Evolutionary conservation across 345 rosid species (phyloP).

Genomic region (Rhodomyrtus tomentosa): DNA sequence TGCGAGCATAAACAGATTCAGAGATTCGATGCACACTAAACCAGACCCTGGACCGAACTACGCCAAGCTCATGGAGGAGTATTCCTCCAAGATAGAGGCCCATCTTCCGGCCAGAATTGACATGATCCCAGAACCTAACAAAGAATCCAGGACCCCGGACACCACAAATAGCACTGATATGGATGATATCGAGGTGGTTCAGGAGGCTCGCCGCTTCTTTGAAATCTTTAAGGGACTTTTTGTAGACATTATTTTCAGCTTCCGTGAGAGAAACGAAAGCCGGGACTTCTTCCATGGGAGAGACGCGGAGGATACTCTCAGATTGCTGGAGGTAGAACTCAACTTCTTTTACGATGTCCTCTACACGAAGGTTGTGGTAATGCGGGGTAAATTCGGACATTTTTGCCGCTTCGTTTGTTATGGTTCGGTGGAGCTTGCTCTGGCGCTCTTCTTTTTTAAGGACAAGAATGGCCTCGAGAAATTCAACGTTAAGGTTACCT

Average conservation of each 20-base stretch:
- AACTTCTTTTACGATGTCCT: not conserved
- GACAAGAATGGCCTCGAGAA: not conserved
- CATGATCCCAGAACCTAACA: not conserved
- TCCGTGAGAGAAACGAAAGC: not conserved
- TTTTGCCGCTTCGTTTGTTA: not conserved
- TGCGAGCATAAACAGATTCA: not conserved
- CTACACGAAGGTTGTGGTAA: not conserved
- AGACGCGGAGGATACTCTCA: not conserved
- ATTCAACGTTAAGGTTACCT: not conserved
- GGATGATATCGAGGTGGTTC: not conserved
- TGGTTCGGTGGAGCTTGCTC: not conserved
- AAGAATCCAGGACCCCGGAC: constrained; percentile 19
- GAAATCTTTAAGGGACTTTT: not conserved
- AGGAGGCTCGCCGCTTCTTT: not conserved
- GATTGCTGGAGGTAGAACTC: not conserved
- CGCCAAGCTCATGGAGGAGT: constrained; percentile 53
- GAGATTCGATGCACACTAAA: constrained; percentile 37
- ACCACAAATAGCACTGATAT: constrained; percentile 12
- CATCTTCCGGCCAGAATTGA: constrained; percentile 7
- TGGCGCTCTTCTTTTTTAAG: not conserved
- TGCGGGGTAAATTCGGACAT: not conserved
- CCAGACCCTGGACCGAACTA: constrained; percentile 60
- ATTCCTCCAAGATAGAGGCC: constrained; percentile 31
- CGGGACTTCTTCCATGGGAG: not conserved
- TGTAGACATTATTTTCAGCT: not conserved